Evolutionary conservation across 345 rosid genomes (phyloP), one percentile per base, ranked within the genome.

Genomic region (Microcos paniculata): DNA sequence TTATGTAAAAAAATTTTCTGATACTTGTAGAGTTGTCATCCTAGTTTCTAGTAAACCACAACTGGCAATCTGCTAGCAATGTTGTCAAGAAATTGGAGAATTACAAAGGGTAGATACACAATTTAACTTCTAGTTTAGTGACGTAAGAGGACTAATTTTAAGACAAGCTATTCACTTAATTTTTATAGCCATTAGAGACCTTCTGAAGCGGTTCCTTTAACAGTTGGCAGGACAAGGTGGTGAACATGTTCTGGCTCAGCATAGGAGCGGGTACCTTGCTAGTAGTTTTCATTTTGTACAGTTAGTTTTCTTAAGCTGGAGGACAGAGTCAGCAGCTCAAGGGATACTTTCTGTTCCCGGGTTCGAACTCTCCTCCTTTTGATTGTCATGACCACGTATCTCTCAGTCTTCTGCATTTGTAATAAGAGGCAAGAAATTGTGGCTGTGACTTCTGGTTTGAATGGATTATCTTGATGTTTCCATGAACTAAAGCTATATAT

Each of bases 161-260:
- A 15, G 38, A 71, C 51, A 38, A 40, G 69, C 16, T 24, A 61
- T n/a, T n/a, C n/a, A n/a, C n/a, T 9, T 30, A 21, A 19, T 33
- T 24, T 66, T n/a, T 38, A 1, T 23, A 12, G 46, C 10, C n/a
- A 62, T 71, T 43, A 40, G 55, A 48, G 38, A 4, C 23, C 12
- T 73, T 26, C 77, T 74, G 73, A 67, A 45, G 28, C 42, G 67
- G 53, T 74, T 78, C 53, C 38, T 56, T 80, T 62, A 49, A 61
- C 78, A 85, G 86, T 71, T 86, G 88, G 90, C 82, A 79, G 68
- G 86, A 87, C 73, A 61, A 85, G 80, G 85, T 69, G 74, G 77
- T 84, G 89, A 86, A 82, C 78, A 62, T 88, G 84, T 86, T 88
- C 78, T 86, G 89, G 88, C 85, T 86, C 76, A 85, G 82, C 12